Evolutionary conservation across 176 grass and related monocot species (phyloP), one percentile per base, ranked within the genome.

Genomic region (Neostapfia colusana): DNA sequence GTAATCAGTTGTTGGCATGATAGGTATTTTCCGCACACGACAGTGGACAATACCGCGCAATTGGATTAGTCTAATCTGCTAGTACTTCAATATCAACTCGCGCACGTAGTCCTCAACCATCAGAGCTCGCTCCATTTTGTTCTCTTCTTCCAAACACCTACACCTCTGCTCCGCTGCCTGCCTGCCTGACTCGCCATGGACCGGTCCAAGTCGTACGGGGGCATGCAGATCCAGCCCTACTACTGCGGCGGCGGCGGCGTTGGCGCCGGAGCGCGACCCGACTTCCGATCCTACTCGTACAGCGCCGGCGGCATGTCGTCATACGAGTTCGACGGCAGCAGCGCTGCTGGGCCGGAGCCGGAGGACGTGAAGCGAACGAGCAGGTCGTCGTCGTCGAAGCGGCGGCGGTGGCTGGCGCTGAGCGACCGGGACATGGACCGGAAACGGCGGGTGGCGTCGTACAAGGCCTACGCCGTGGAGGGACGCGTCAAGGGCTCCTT

Each of bases 401-500:
- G 75, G 79, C 65, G 75, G 88, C 58, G 80, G 90, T 89, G 84
- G 84, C 82, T 85, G 73, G 46, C 71, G 36, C 75, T 97, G 34
- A 18, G 78, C 5, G 86, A 91, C 58, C 93, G 88, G 27, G 93
- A 97, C 41, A 58, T 97, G 81, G 86, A 93, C 61, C 74, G 93
- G 63, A 97, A 97, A 90, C 72, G 78, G 78, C 85, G 93, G 48
- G 84, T 97, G 76, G 90, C 86, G 45, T 50, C 90, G 78, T 97
- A 97, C 90, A 97, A 89, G 84, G 88, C 84, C 21, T 87, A 91
- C 88, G 73, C 70, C 61, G 72, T 89, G 70, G 88, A 97, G 75
- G 90, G 88, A 25, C 91, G 85, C 83, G 73, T 97, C 23, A 97
- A 91, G 78, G 88, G 90, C 0, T 97, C 93, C 57, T 38, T 97